Conservation (phyloP, 805 yeast genomes). For the Alloascoidea hylecoeti region DNA sequence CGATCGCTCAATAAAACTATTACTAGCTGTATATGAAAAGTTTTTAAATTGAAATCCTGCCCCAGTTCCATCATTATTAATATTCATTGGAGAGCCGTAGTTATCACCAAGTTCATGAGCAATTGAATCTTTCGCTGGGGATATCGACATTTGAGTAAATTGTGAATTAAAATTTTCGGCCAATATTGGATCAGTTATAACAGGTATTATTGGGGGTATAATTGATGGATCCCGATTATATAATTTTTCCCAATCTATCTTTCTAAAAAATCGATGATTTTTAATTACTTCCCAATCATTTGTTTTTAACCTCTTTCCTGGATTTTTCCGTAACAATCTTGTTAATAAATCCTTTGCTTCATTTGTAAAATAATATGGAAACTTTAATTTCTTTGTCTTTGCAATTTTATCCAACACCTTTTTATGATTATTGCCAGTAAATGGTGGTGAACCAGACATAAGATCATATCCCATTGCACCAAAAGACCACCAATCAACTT, state of each 20-base stretch:
- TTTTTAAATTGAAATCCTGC: slow-evolving; percentile 9
- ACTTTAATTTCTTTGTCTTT: slow-evolving; percentile 35
- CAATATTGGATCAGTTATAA: slow-evolving; percentile 45
- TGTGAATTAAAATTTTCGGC: slow-evolving; percentile 65
- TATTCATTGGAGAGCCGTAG: too few relatives aligned
- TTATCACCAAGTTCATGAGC: too few relatives aligned
- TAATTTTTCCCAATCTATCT: slow-evolving; percentile 40
- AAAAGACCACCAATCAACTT: slow-evolving; percentile 63
- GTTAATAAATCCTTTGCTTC: slow-evolving; percentile 49
- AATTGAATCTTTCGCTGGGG: too few relatives aligned
- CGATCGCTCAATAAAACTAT: slow-evolving; percentile 13
- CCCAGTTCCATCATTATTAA: slow-evolving; percentile 14
- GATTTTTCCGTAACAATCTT: slow-evolving; percentile 40
- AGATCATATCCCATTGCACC: slow-evolving; percentile 56
- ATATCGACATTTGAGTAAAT: slow-evolving; percentile 35
- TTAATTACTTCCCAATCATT: slow-evolving; percentile 31
- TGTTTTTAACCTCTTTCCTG: slow-evolving; percentile 36
- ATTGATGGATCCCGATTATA: slow-evolving; percentile 23
- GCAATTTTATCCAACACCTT: slow-evolving; percentile 44
- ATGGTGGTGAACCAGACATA: slow-evolving; percentile 60
- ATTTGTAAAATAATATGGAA: slow-evolving; percentile 46
- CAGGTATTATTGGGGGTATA: slow-evolving; percentile 49
- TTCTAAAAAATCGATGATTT: slow-evolving; percentile 45
- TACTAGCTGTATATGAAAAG: slow-evolving; percentile 18
- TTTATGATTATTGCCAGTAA: slow-evolving; percentile 54